These are phyloP conservation scores for Aspergillus sp. DNA, from an alignment of 2,329 filamentous ascomycete genomes.

Conservation along the genomic window DNA sequence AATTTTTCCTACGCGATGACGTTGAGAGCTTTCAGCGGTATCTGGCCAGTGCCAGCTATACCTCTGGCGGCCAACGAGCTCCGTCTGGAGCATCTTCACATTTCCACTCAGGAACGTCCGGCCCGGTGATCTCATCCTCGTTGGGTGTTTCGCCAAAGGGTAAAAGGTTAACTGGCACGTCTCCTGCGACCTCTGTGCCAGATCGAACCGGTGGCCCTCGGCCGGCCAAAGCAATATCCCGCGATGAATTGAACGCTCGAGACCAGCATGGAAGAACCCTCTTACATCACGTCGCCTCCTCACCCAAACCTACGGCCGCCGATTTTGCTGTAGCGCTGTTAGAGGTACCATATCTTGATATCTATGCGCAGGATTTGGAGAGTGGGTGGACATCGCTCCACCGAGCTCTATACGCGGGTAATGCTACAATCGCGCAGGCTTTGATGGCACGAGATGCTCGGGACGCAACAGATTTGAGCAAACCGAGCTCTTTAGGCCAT, in stretches of 20 bases:
- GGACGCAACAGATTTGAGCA: slow-evolving; percentile 62
- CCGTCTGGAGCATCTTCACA: slow-evolving; percentile 26
- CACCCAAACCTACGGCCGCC: slow-evolving; percentile 65
- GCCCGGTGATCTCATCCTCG: slow-evolving; percentile 30
- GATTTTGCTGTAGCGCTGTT: slow-evolving; percentile 77
- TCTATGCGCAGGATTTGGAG: slow-evolving; percentile 84
- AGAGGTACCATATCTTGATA: slow-evolving; percentile 77
- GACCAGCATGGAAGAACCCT: slow-evolving; percentile 80
- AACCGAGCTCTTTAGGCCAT: slow-evolving; percentile 54
- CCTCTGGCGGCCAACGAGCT: slow-evolving; percentile 32
- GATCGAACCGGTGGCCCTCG: slow-evolving; percentile 31
- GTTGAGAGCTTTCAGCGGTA: slow-evolving; percentile 90
- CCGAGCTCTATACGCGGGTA: slow-evolving; percentile 84
- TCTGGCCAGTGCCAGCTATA: slow-evolving; percentile 69
- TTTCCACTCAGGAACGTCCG: slow-evolving; percentile 32
- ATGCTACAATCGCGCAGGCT: slow-evolving; percentile 78
- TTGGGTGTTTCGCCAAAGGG: slow-evolving; percentile 46
- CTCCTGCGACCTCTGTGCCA: slow-evolving; percentile 49
- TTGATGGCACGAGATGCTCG: slow-evolving; percentile 76
- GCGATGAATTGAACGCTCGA: slow-evolving; percentile 77
- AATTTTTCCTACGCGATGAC: slow-evolving; percentile 95
- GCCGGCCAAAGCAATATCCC: slow-evolving; percentile 44
- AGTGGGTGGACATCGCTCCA: slow-evolving; percentile 97
- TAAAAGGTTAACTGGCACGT: slow-evolving; percentile 44
- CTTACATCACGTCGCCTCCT: slow-evolving; percentile 80